Percentiles rank a stretch among this genome's conserved stretches.
phyloP scores from a whole-genome alignment of 768 basidiomycete species.

The Psilocybe cyanescens region DNA sequence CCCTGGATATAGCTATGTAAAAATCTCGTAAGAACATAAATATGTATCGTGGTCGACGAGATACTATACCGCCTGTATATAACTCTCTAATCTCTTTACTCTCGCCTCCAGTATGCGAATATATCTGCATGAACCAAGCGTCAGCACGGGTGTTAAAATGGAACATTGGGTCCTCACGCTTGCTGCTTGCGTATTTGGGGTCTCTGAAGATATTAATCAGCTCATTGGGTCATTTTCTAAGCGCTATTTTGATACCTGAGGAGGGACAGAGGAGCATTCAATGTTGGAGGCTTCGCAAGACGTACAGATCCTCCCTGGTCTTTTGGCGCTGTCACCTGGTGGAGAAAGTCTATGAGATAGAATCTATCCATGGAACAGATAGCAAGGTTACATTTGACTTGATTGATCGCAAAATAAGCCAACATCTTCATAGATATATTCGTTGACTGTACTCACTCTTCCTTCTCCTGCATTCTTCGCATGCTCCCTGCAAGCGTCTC shows the following conservation, averaged over 20 bases:
- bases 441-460: conserved; percentile 35
- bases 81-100: conserved; percentile 31
- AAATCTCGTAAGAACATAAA: not conserved
- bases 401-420: not conserved
- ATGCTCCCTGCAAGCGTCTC: conserved; percentile 46
- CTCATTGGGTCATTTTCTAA: not conserved
- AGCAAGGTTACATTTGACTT: conserved; percentile 42
- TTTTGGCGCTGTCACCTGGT: conserved; percentile 63
- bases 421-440: not conserved
- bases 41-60: not conserved
- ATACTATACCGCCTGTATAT: conserved; percentile 27
- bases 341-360: not conserved
- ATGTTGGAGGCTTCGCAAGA: conserved; percentile 53
- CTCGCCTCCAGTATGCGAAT: conserved; percentile 33
- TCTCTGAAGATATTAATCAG: conserved; percentile 12
- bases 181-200: conserved; percentile 36
- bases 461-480: conserved; percentile 47
- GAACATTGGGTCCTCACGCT: conserved; percentile 26
- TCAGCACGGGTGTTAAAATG: not conserved
- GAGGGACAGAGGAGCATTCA: conserved; percentile 58
- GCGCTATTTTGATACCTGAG: conserved; percentile 31
- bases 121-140: conserved; percentile 22
- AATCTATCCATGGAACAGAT: not conserved
- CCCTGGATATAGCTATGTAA: conserved; percentile 22
- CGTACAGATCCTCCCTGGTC: conserved; percentile 56